Percentiles rank a stretch among this genome's conserved stretches.
These are phyloP conservation scores for Graphium sp. DNA, from an alignment of 2,329 filamentous ascomycete species.

Conservation along the genomic window DNA sequence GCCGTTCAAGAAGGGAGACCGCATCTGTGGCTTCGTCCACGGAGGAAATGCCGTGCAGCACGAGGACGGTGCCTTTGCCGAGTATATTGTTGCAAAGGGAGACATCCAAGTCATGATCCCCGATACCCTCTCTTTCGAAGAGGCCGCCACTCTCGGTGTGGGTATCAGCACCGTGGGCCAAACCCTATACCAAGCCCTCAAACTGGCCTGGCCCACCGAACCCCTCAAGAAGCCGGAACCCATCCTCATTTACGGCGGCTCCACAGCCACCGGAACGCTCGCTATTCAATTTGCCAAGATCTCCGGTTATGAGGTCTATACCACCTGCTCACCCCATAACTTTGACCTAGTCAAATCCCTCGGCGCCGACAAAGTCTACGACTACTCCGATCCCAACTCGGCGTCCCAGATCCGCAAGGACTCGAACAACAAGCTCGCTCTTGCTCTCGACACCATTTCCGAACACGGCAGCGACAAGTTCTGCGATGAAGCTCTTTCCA, in stretches of 20 bases:
- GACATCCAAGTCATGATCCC: slow-evolving; percentile 25
- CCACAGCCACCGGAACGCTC: slow-evolving; percentile 36
- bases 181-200: slow-evolving; percentile 27
- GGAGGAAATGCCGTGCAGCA: slow-evolving; percentile 12
- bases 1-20: slow-evolving; percentile 27
- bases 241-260: slow-evolving; percentile 24
- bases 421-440: slow-evolving; percentile 9
- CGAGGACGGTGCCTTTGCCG: slow-evolving; percentile 23
- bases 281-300: slow-evolving; percentile 18
- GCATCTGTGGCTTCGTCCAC: slow-evolving; percentile 21
- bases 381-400: slow-evolving; percentile 19
- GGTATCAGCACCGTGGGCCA: slow-evolving; percentile 28
- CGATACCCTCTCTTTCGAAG: slow-evolving; percentile 22
- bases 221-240: slow-evolving; percentile 15
- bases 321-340: slow-evolving; percentile 20
- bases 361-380: slow-evolving; percentile 27
- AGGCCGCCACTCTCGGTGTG: slow-evolving; percentile 27
- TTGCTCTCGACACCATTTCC: slow-evolving; percentile 11
- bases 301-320: slow-evolving; percentile 18
- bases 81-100: slow-evolving; percentile 19
- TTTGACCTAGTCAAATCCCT: slow-evolving; percentile 18
- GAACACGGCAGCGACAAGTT: slow-evolving; percentile 8
- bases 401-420: slow-evolving; percentile 10
- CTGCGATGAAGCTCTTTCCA: slow-evolving; percentile 14
- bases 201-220: slow-evolving; percentile 25